These are phyloP conservation scores for Gautieria morchelliformis DNA, from an alignment of 768 basidiomycete genomes.

Conservation along the genomic window DNA sequence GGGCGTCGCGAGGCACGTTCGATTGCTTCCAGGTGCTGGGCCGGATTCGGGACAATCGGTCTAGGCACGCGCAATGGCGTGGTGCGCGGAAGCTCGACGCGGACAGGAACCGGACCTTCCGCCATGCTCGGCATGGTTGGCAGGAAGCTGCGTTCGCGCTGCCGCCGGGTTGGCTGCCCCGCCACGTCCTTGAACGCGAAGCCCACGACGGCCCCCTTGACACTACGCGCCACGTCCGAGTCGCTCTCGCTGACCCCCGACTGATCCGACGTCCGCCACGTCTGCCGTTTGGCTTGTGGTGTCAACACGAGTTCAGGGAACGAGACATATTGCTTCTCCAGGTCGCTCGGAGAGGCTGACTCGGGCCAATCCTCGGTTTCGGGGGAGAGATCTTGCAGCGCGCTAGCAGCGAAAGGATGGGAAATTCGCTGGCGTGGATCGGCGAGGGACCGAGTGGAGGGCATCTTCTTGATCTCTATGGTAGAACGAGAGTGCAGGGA, in stretches of 20 bases:
- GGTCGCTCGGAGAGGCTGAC: not conserved
- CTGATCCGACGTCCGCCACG: not conserved
- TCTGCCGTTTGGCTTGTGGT: not conserved
- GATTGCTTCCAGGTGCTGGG: not conserved
- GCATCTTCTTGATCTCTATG: constrained; percentile 8
- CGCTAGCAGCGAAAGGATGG: constrained; percentile 3
- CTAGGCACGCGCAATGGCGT: not conserved
- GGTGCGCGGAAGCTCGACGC: not conserved
- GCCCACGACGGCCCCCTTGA: constrained; percentile 11
- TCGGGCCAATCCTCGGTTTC: constrained; percentile 7
- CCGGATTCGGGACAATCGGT: not conserved
- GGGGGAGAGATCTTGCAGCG: not conserved
- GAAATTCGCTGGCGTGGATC: not conserved
- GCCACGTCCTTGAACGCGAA: constrained; percentile 4
- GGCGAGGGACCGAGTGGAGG: constrained; percentile 1
- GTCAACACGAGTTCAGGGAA: not conserved
- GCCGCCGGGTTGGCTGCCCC: not conserved
- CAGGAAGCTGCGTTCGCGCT: not conserved
- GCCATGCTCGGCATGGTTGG: not conserved
- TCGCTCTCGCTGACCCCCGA: constrained; percentile 2
- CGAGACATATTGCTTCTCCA: not conserved
- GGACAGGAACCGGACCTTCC: not conserved
- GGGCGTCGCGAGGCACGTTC: not conserved
- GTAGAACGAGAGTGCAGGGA: constrained; percentile 1
- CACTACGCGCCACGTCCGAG: constrained; percentile 1